A percentile compares a stretch with the other conserved stretches of the same genome.
Evolutionary conservation across 768 basidiomycete genomes (phyloP).

Genomic region (Mrakia frigida): DNA sequence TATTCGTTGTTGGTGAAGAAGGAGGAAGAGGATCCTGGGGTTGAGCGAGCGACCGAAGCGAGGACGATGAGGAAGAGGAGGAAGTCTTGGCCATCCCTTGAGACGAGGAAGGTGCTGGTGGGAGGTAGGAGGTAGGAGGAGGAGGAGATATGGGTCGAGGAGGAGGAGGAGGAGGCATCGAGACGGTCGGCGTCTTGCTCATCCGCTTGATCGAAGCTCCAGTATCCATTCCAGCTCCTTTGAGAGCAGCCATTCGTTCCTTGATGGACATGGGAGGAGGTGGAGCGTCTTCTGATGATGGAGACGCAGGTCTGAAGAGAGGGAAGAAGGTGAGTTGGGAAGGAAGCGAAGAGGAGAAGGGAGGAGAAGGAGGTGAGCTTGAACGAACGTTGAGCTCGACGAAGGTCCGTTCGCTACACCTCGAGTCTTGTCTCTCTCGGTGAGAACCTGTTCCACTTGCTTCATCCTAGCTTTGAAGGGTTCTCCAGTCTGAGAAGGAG

Average conservation of each 20-base stretch:
- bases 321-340: background rate
- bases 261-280: slow-evolving; percentile 19
- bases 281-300: background rate
- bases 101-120: background rate
- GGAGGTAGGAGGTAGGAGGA: no score
- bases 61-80: background rate
- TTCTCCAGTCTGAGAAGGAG: slow-evolving; percentile 1
- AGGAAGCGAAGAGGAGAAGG: background rate
- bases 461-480: slow-evolving; percentile 1
- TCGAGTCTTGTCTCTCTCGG: background rate
- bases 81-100: background rate
- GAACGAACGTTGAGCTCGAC: slow-evolving; percentile 15
- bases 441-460: slow-evolving; percentile 17
- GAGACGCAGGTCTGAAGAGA: background rate
- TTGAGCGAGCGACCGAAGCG: background rate
- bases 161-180: background rate
- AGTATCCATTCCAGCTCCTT: slow-evolving; percentile 25
- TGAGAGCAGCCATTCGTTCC: slow-evolving; percentile 31
- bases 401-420: background rate
- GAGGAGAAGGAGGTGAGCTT: background rate
- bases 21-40: background rate
- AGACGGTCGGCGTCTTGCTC: slow-evolving; percentile 10
- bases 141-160: background rate
- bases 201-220: background rate
- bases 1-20: background rate